These are phyloP conservation scores for Hypoxylon sp. DNA, from an alignment of 2,329 filamentous ascomycete genomes.

Conservation along the genomic window DNA sequence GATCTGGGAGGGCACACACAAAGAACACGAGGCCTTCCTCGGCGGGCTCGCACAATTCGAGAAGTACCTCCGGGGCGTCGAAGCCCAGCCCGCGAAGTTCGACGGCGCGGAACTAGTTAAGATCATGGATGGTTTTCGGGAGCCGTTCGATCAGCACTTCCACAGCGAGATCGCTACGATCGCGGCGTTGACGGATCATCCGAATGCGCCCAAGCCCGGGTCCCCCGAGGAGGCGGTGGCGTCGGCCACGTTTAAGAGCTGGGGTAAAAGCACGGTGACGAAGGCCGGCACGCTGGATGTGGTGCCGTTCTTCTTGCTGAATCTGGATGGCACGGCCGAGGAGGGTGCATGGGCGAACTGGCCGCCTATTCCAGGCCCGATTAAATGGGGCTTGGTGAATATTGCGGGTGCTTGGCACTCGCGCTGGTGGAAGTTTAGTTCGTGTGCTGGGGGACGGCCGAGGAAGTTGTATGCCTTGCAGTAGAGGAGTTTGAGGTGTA, in stretches of 20 bases:
- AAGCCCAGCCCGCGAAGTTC: constrained; percentile 60
- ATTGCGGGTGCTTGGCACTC: constrained; percentile 70
- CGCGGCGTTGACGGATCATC: constrained; percentile 64
- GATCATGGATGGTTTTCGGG: constrained; percentile 67
- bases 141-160: constrained; percentile 68
- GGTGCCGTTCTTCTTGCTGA: constrained; percentile 75
- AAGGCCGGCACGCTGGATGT: constrained; percentile 73
- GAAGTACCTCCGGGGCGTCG: constrained; percentile 64
- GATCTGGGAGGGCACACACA: constrained; percentile 67
- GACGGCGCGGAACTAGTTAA: constrained; percentile 61
- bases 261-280: constrained; percentile 75
- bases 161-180: constrained; percentile 70
- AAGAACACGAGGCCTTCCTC: constrained; percentile 70
- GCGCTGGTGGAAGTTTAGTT: constrained; percentile 76
- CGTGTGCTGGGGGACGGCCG: constrained; percentile 68
- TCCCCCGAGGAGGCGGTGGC: constrained; percentile 63
- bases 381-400: constrained; percentile 73
- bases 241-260: constrained; percentile 68
- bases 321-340: constrained; percentile 72
- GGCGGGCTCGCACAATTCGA: constrained; percentile 66
- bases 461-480: constrained; percentile 68
- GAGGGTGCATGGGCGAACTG: constrained; percentile 73
- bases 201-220: constrained; percentile 65
- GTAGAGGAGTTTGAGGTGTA: constrained; percentile 4
- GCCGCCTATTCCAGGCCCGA: constrained; percentile 74